Evolutionary conservation across 2,329 filamentous ascomycete genomes (phyloP).

Genomic region (Chaetomium sp.): DNA sequence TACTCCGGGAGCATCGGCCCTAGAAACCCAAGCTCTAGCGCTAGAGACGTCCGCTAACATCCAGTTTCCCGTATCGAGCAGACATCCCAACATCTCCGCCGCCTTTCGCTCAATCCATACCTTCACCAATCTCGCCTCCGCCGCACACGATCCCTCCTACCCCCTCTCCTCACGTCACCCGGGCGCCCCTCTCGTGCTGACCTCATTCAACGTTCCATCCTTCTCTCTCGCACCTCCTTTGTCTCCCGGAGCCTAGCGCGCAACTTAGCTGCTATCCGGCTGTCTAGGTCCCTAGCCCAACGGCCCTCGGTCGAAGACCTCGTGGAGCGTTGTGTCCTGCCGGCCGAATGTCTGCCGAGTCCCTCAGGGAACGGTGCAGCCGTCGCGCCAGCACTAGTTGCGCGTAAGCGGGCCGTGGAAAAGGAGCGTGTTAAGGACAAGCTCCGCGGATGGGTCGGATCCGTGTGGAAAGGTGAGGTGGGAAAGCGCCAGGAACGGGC

Average conservation of each 20-base stretch:
- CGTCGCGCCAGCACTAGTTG: constrained; percentile 57
- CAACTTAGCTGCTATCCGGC: constrained; percentile 57
- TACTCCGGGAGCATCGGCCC: background rate
- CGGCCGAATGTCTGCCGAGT: constrained; percentile 52
- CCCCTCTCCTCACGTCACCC: constrained; percentile 49
- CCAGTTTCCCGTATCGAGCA: constrained; percentile 25
- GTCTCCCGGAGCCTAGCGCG: constrained; percentile 58
- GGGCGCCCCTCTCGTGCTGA: constrained; percentile 54
- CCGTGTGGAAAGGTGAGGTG: constrained; percentile 50
- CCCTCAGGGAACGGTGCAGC: too few species aligned
- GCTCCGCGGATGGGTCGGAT: constrained; percentile 57
- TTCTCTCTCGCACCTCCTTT: constrained; percentile 59
- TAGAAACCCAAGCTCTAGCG: background rate
- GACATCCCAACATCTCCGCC: constrained; percentile 57
- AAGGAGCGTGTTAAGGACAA: constrained; percentile 62
- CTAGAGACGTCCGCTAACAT: background rate
- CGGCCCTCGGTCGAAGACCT: constrained; percentile 55
- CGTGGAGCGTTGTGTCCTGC: constrained; percentile 58
- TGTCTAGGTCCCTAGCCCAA: constrained; percentile 54
- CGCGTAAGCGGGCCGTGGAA: constrained; percentile 56
- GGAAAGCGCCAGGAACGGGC: constrained; percentile 43
- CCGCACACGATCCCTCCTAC: constrained; percentile 47
- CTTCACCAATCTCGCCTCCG: constrained; percentile 58
- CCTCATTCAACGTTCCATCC: constrained; percentile 58
- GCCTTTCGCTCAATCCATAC: constrained; percentile 57